Evolutionary conservation across 495 filamentous ascomycete species (phyloP), one percentile per base, ranked within the genome.

Genomic region (Filosporella fistucella): DNA sequence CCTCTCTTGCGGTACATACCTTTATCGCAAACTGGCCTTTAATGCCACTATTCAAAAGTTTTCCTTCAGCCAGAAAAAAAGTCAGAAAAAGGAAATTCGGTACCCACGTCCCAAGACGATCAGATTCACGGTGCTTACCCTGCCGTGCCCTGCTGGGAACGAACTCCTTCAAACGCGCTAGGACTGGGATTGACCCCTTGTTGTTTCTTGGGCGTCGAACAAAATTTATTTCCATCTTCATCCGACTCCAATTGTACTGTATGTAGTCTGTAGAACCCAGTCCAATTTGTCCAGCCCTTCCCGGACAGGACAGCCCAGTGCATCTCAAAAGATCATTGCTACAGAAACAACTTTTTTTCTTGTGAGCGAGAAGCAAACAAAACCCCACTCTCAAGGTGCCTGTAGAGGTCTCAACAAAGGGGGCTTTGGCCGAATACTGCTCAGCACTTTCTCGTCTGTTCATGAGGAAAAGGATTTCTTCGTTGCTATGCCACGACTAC

Each of bases 141-240:
- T 17, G 13, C 4, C 9, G 35, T 8, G 13, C 16, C 35, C 16
- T 38, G 35, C 35, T 38, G 5, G 35, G 13, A 38, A 39, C 42
- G 22, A 26, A 26, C 45, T 42, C 22, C 45, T 39, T 54, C 45
- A 54, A 54, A 54, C 51, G 26, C 51, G 51, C 51, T 54, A 49
- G 26, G 33, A 49, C 39, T 33, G 33, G 24, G 39, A 38, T 21
- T 26, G 32, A 25, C 51, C 45, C 51, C 51, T 45, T 18, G 22
- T 29, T 35, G 17, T 24, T 33, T 48, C 39, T 39, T 29, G 4
- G 37, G 32, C 11, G 20, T 12, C 20, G 21, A 32, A 29, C 26
- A 18, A 14, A 9, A 22, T 45, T 4, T 45, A 5, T 33, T 34
- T 18, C 29, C 25, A 3, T 20, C 22, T 32, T 52, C 42, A 22